Base-by-base conservation (phyloP, 495 filamentous ascomycete species). In the Aspergillus nidulans region DNA sequence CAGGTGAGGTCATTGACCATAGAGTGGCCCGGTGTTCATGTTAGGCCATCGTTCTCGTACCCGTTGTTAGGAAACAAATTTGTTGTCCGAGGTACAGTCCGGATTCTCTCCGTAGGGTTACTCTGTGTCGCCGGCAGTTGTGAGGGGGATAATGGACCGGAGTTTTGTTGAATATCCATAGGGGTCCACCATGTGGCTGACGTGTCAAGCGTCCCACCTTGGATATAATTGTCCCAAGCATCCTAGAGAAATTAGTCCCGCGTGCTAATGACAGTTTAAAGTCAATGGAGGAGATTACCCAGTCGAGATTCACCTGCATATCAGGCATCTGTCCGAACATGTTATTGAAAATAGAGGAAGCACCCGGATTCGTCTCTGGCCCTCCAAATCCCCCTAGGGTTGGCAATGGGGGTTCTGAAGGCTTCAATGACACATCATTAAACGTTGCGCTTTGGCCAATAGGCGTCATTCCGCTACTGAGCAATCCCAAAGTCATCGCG, bases 401-500 rank as follows among this genome's bases (percentile, higher is more conserved):
- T 51, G 59, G 59, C 61, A 65, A 53, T 32, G 65, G 69, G 41
- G 61, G 59, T 15, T 71, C 73, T 24, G 48, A 54, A 62, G 64
- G 66, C 46, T 71, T 75, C 51, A 68, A 57, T 21, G 64, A 46
- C 4, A 61, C 49, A 52, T 74, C 71, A 18, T 62, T 56, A 21
- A 72, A 73, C 2, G 65, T 49, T 6, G 65, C 68, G 23, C 71
- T 75, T 1, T 70, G 57, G 32, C 80, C 70, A 61, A 82, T 84
- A 1, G 87, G 83, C 23, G 82, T 83, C 71, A 88, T 74, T 2
- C 85, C 88, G 9, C 84, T 87, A 51, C 81, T 85, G 41, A 92
- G 75, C 78, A 95, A 85, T 9, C 86, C 88, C 26, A 95, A 67
- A 1, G 87, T 92, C 85, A 92, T 87, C 3, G 90, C 90, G 5